Evolutionary conservation across 768 basidiomycete species (phyloP), one percentile per base, ranked within the genome.

Genomic region (Podaxis mareebaensis): DNA sequence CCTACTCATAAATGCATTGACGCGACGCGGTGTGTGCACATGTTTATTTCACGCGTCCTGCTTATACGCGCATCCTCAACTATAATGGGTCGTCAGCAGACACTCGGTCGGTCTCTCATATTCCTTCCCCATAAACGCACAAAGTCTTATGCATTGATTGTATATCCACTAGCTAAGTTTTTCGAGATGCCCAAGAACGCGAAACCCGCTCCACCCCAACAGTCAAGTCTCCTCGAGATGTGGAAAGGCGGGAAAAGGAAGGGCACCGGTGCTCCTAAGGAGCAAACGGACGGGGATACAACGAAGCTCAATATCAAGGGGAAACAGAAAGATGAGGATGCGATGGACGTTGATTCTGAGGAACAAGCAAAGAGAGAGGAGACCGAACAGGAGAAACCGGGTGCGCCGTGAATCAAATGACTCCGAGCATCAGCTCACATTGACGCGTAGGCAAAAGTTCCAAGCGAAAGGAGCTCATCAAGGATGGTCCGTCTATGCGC

Each of bases 211-310:
- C 88, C 89, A 0, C 85, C 88, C 6, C 91, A 92, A 63, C 92
- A 95, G 72, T 80, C 91, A n/a, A 92, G 79, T 69, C 83, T 95
- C 42, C 80, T 84, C 61, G 90, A 92, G 60, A 81, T 92, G 78
- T 94, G 91, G 90, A 57, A 57, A 15, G 80, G 78, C 10, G 78
- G 76, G 68, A 84, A 83, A 74, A 81, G 71, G 64, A 70, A 72
- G 64, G 63, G 63, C 40, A 60, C 66, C 13, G 48, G 53, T 24
- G 66, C 57, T 58, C 44, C 68, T 11, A 63, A 70, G 49, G 64
- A 73, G 67, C 68, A 71, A 46, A 53, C 52, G 12, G 60, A 60
- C 2, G 60, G 68, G 61, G 65, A 71, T 61, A 61, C 67, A 58
- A 65, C 66, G 53, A 58, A 51, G 53, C 68, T 58, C 64, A 54